Evolutionary conservation across 176 grass and related monocot genomes (phyloP).

Genomic region (Eleusine coracana): DNA sequence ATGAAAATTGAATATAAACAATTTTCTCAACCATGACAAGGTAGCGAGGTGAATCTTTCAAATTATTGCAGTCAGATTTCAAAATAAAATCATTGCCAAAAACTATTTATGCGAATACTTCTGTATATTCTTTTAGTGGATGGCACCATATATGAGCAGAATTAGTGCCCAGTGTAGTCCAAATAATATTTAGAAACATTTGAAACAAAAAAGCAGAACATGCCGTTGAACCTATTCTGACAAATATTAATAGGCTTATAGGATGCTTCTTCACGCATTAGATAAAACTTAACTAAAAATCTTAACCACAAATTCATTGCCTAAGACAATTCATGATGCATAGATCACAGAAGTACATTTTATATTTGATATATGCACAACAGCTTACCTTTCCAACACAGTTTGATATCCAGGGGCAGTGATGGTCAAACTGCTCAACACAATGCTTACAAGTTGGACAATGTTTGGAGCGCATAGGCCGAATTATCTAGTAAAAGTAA

Average conservation of each 20-base stretch:
- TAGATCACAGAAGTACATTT: conserved; percentile 8
- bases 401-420: conserved; percentile 98
- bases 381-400: conserved; percentile 92
- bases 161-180: conserved; percentile 1
- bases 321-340: background rate
- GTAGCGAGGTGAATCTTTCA: background rate
- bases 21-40: conserved; percentile 5
- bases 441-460: conserved; percentile 91
- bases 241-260: background rate
- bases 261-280: background rate
- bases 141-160: conserved; percentile 7
- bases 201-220: conserved; percentile 13
- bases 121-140: background rate
- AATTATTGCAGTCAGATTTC: conserved; percentile 22
- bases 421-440: conserved; percentile 95
- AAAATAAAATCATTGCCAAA: conserved; percentile 12
- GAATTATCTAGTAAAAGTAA: conserved; percentile 75
- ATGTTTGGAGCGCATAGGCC: conserved; percentile 94
- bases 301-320: background rate
- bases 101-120: background rate
- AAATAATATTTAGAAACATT: conserved; percentile 26
- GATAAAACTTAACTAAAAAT: conserved; percentile 1
- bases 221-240: background rate
- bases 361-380: background rate
- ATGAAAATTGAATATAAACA: conserved; percentile 16